Evolutionary conservation across 768 basidiomycete species (phyloP).

Genomic region (Dentipellis fragilis): DNA sequence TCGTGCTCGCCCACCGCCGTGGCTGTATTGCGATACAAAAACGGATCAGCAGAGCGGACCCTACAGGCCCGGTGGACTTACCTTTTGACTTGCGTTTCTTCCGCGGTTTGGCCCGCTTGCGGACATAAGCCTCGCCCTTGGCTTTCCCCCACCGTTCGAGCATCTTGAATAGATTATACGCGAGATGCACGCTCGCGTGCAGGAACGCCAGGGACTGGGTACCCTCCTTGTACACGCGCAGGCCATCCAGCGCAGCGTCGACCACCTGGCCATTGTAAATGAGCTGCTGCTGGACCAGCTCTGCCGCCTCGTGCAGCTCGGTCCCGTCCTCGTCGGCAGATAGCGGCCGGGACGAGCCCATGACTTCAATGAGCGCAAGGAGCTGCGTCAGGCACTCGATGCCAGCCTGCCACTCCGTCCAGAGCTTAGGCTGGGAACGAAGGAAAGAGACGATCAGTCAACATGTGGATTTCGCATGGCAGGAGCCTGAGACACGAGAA

Average conservation of each 20-base stretch:
- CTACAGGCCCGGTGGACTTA: neutral
- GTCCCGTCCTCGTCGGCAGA: constrained; percentile 23
- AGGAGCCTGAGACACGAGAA: neutral
- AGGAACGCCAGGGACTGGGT: constrained; percentile 76
- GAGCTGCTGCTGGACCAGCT: constrained; percentile 76
- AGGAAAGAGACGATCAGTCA: neutral
- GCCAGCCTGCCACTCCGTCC: constrained; percentile 91
- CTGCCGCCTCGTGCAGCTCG: constrained; percentile 59
- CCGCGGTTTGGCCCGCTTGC: constrained; percentile 57
- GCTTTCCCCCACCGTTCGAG: constrained; percentile 82
- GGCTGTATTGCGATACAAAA: constrained; percentile 7
- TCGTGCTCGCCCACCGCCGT: constrained; percentile 29
- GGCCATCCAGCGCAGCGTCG: constrained; percentile 73
- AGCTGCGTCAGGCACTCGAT: constrained; percentile 92
- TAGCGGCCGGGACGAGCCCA: constrained; percentile 45
- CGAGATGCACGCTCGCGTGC: constrained; percentile 75
- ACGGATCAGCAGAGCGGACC: constrained; percentile 1
- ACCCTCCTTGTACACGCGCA: constrained; percentile 71
- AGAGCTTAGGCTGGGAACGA: constrained; percentile 67
- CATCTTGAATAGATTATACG: constrained; percentile 80
- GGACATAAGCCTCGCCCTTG: constrained; percentile 51
- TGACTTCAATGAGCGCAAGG: constrained; percentile 77
- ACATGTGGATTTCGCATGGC: neutral
- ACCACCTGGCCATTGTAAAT: constrained; percentile 94
- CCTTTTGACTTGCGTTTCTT: constrained; percentile 31